phyloP scores from a whole-genome alignment of 2,329 filamentous ascomycete genomes.

The Ustulina deusta region DNA sequence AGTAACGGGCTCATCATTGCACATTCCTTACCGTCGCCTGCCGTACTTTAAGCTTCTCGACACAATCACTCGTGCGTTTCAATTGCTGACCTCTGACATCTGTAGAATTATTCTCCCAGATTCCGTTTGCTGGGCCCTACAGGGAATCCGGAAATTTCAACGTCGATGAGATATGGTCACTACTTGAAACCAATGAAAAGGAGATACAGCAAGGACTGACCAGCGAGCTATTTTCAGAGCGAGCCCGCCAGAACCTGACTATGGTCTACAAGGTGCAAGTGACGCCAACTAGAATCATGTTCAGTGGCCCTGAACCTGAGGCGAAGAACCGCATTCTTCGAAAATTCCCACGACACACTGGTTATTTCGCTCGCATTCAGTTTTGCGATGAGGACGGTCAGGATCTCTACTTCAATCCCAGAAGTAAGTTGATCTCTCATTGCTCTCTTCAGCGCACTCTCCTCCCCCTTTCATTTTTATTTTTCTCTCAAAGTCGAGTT shows the following conservation, averaged over 20 bases:
- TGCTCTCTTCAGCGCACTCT: neutral
- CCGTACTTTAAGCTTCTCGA: neutral
- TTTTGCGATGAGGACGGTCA: slow-evolving; percentile 81
- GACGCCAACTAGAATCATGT: slow-evolving; percentile 68
- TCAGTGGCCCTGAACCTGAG: slow-evolving; percentile 73
- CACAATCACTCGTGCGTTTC: neutral
- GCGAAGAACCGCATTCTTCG: slow-evolving; percentile 77
- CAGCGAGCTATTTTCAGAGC: slow-evolving; percentile 45
- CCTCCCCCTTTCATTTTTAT: neutral
- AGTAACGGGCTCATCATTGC: slow-evolving; percentile 51
- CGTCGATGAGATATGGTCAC: slow-evolving; percentile 43
- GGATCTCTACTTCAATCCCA: slow-evolving; percentile 68
- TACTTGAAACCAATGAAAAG: slow-evolving; percentile 58
- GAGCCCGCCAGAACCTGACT: slow-evolving; percentile 57
- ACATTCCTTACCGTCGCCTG: slow-evolving; percentile 43
- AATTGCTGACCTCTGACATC: slow-evolving; percentile 4
- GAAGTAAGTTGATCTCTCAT: slow-evolving; percentile 26
- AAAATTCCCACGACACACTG: slow-evolving; percentile 68
- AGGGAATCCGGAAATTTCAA: slow-evolving; percentile 58
- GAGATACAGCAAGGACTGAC: slow-evolving; percentile 49
- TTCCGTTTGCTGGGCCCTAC: slow-evolving; percentile 67
- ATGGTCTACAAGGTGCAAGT: slow-evolving; percentile 68
- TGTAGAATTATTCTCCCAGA: slow-evolving; percentile 58
- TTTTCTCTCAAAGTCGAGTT: neutral
- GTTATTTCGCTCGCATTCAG: slow-evolving; percentile 76